Conservation (phyloP, 176 grass and related monocot species). For the Luzula sylvatica region DNA sequence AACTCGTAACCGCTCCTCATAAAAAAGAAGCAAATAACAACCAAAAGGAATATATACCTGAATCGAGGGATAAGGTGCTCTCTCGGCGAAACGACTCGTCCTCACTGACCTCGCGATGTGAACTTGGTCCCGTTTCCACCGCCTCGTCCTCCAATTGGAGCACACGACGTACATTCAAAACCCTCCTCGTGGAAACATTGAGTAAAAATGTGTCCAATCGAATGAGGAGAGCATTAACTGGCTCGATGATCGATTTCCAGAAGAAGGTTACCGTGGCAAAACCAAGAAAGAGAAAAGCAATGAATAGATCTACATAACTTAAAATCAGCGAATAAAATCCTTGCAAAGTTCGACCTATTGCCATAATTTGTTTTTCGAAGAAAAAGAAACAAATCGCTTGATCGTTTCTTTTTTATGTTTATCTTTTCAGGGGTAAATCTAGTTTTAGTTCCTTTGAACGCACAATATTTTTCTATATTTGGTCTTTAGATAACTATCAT, state of each 20-base stretch:
- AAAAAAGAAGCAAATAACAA: too few species aligned
- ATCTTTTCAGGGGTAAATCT: too few species aligned
- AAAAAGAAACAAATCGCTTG: too few species aligned
- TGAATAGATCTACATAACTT: slow-evolving; percentile 5
- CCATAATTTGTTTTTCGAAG: too few species aligned
- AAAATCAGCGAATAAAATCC: slow-evolving; percentile 8
- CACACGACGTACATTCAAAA: neutral
- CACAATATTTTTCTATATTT: too few species aligned
- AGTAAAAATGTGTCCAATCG: slow-evolving; percentile 1
- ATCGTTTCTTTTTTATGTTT: too few species aligned
- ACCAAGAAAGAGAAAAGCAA: slow-evolving; percentile 7
- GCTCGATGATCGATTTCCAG: neutral
- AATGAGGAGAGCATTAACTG: slow-evolving; percentile 4
- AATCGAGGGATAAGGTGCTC: slow-evolving; percentile 18
- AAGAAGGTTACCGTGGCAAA: slow-evolving; percentile 6
- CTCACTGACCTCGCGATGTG: neutral
- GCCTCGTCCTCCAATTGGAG: slow-evolving; percentile 6
- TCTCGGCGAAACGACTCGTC: slow-evolving; percentile 7
- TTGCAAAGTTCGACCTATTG: neutral
- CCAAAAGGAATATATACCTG: too few species aligned
- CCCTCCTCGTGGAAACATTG: slow-evolving; percentile 3
- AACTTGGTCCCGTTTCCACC: neutral
- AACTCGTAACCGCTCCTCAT: slow-evolving; percentile 9
- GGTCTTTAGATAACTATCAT: too few species aligned
- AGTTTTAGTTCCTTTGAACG: too few species aligned